Base-by-base conservation (phyloP, 1,284 basidiomycete species). In the Agroathelia rolfsii region DNA sequence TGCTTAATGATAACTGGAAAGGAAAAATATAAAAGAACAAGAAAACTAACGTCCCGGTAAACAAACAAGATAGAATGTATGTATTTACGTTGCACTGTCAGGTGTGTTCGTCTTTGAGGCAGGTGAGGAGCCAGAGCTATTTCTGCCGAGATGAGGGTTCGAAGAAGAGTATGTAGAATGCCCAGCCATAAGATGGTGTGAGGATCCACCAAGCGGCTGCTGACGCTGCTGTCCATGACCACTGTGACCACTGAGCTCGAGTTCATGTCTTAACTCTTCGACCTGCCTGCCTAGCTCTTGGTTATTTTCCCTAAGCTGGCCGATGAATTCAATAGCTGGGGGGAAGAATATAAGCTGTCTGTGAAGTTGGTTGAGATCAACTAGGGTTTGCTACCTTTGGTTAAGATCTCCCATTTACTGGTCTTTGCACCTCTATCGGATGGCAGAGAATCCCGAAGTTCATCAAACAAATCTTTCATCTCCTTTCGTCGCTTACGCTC, bases 401-500 rank as follows among this genome's bases (percentile, higher is more conserved):
- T 89, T 23, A 95, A 61, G 38, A 94, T 93, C 61, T 95, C 90
- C 92, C 90, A 95, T 61, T 96, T 96, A 61, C 85, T 89, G 13
- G 87, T 82, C 54, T 95, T 94, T 78, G 89, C 84, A 21, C 86
- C 87, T 36, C 88, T 71, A 56, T 93, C 88, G 27, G 84, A 81
- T 3, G 92, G 92, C 20, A 96, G 62, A 44, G 86, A 77, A 55
- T 93, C 90, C 36, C 87, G 72, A 39, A 96, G 61, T 56, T 96
- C 92, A 47, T 96, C 92, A 51, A 95, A 96, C 30, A 96, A 56
- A 40, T 95, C 90, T 52, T 93, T 93, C 92, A 96, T 96, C 59
- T 96, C 92, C 61, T 92, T 94, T 53, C 92, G 70, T 44, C 92
- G 66, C 58, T 96, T 95, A 40, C 92, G 66, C 59, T 96, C 92